Evolutionary conservation across 768 basidiomycete species (phyloP), one percentile per base, ranked within the genome.

Genomic region (Fibroporia radiculosa): DNA sequence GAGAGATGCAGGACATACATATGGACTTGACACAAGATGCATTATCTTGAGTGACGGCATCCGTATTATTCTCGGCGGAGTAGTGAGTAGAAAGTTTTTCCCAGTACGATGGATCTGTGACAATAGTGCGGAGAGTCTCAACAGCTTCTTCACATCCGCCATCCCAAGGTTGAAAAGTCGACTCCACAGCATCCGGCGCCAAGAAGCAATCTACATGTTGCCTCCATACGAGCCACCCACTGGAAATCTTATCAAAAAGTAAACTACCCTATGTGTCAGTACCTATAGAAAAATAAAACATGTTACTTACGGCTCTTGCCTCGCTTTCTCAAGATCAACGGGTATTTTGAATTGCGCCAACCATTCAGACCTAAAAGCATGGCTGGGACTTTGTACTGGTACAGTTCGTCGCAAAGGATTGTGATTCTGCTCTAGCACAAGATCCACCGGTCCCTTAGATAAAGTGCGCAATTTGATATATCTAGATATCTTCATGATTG

Each of bases 381-480:
- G 67, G 3, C 77, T 72, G 10, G 71, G 73, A 25, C 74, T 56
- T 10, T 59, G 51, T 2, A 84, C 62, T 3, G 67, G 58, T 31
- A 86, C 62, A 6, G 59, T 62, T 44, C 65, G 65, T 50, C 77
- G 75, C 31, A 91, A 69, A 1, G 86, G 87, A 56, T 92, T 90
- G 47, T 70, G 69, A 44, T 75, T 75, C 32, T 71, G 71, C 51
- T 75, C 75, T 4, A 85, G 62, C 8, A 77, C 75, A 14, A 92
- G 64, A 48, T 82, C 80, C 28, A 69, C 65, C 25, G 77, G 70
- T 11, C 69, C 67, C 1, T 58, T 63, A 48, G 78, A 79, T 39
- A 79, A 75, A 1, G 89, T 84, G 34, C 89, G 75, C n/a, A 93
- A 56, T 63, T 92, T 93, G 64, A 93, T 71, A 59, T 80, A 79